A percentile compares a stretch with the other conserved stretches of the same genome.
Evolutionary conservation across 2,329 filamentous ascomycete species (phyloP).

Genomic region (Penicillium freii): DNA sequence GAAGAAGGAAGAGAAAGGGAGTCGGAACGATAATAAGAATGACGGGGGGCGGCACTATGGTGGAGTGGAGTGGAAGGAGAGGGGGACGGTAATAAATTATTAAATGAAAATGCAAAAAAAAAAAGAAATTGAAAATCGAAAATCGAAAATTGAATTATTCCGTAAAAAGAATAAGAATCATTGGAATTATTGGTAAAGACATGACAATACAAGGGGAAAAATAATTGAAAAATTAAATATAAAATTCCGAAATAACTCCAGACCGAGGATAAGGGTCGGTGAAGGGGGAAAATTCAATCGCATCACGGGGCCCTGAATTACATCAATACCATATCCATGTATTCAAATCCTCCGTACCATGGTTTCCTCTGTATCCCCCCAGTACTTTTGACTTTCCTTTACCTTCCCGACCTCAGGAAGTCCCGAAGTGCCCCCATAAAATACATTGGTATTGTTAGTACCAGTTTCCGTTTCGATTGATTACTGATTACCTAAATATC

Average conservation of each 20-base stretch:
- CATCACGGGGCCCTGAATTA: constrained; percentile 25
- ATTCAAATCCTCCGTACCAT: constrained; percentile 1
- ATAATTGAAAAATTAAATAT: neutral
- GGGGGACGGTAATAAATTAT: constrained; percentile 24
- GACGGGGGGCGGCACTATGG: constrained; percentile 26
- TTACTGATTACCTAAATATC: constrained; percentile 4
- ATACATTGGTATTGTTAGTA: constrained; percentile 20
- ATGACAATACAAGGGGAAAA: constrained; percentile 15
- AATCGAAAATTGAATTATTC: constrained; percentile 11
- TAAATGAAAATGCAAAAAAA: constrained; percentile 17
- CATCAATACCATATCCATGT: neutral
- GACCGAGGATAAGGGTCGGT: constrained; percentile 17
- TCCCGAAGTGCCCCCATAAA: constrained; percentile 3
- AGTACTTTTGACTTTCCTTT: constrained; percentile 9
- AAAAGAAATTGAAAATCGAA: constrained; percentile 20
- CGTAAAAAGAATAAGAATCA: constrained; percentile 13
- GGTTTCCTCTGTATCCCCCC: constrained; percentile 4
- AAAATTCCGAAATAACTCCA: constrained; percentile 13
- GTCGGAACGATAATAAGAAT: constrained; percentile 30
- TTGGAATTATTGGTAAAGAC: constrained; percentile 8
- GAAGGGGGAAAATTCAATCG: constrained; percentile 24
- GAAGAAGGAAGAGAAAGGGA: constrained; percentile 12
- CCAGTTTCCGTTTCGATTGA: constrained; percentile 25
- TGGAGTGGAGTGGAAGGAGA: constrained; percentile 26
- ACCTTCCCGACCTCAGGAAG: neutral